Evolutionary conservation across 805 yeast species (phyloP), one percentile per base, ranked within the genome.

Genomic region (Ogataea ganodermae): DNA sequence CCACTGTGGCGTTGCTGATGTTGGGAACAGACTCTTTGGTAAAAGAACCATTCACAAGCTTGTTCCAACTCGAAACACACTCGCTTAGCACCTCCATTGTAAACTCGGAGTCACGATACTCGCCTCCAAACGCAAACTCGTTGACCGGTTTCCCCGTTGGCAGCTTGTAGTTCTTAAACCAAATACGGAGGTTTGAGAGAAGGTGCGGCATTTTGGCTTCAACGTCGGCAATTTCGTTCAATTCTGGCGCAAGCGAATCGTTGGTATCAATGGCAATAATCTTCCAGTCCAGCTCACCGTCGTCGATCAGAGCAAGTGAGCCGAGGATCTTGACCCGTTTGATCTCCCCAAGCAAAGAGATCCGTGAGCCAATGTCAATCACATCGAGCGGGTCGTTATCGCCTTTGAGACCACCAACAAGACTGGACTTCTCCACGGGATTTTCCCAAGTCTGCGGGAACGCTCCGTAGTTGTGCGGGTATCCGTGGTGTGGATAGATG

Each of bases 231-330:
- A 89, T 74, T 62, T 78, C 82, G 59, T 83, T 72, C 48, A 89
- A 64, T 54, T 79, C 71, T 5, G 72, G 49, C 20, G 89, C 83
- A 61, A 84, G 62, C 38, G 87, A 84, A 64, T 88, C 95, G 44
- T 75, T 70, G 24, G 74, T 70, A 60, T 84, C 84, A 47, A 89
- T 84, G 16, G 78, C 89, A 49, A 89, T 79, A 26, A 89, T 74
- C 69, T 89, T 89, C 98, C 98, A 92, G 72, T 92, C 99, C 49
- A 96, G 78, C 72, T 94, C 99, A 57, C 97, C 97, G 69, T 91
- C 97, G 60, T 87, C 95, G 50, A 87, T 81, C 59, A 87, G 71
- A 4, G 90, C 94, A 70, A 87, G 70, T 35, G 86, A 83, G 45
- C 94, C 94, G 49, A 87, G 72, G 6, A 86, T 76, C 67, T 86